Evolutionary conservation across 225 moss, liverwort and hornwort genomes (phyloP), one percentile per base, ranked within the genome.

Genomic region (Pseudisothecium myosuroides): DNA sequence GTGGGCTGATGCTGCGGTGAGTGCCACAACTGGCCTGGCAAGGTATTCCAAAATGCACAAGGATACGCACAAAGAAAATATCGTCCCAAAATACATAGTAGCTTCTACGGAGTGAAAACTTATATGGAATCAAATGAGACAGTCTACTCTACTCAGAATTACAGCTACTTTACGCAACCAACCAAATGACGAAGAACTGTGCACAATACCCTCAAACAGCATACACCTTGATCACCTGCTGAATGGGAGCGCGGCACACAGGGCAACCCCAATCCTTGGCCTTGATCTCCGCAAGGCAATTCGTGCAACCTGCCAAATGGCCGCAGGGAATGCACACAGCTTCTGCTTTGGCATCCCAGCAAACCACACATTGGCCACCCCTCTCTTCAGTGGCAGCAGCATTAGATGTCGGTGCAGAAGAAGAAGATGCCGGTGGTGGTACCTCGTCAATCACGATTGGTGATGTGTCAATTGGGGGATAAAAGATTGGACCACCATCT

Each of bases 311-410:
- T 84, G 99, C 93, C 87, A 99, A 88, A 83, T 99, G 99, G 60
- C 99, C 99, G 90, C 99, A 99, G 27, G 99, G 97, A 76, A 99
- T 97, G 87, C 99, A 99, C 41, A 97, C 97, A 36, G 89, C 96
- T 87, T 97, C 92, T 54, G 97, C 99, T 81, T 95, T 95, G 80
- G 97, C 96, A 91, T 99, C 99, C 97, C 99, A 97, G 69, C 99
- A 99, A 52, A 99, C 93, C 19, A 99, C 99, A 91, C 99, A 99
- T 81, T 96, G 99, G 54, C 89, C 91, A 23, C 89, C 85, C 87
- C 94, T 95, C 68, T 95, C 96, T 56, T 97, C 95, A 12, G 92
- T 87, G 79, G 91, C 92, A 16, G 95, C 88, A 78, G 91, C 84
- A 52, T 76, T 68, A 21, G 91, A 55, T 24, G 91, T 47, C 17